phyloP scores from a whole-genome alignment of 2,329 filamentous ascomycete genomes.

The Cryphonectria carpinicola region DNA sequence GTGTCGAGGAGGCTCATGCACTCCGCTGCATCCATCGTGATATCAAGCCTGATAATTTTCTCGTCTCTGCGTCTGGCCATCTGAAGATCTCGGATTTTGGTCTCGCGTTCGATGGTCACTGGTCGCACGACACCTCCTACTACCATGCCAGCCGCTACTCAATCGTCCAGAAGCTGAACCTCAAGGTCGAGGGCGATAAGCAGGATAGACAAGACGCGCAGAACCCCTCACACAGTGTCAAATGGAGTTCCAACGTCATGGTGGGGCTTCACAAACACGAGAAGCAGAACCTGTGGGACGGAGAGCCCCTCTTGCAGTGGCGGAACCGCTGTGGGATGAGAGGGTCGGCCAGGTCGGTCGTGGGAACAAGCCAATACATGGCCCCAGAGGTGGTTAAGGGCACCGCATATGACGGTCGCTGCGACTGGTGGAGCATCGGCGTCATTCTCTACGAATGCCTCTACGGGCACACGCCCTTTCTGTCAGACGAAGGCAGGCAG shows the following conservation, averaged over 20 bases:
- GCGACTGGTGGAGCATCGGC: slow-evolving; percentile 96
- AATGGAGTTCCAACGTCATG: slow-evolving; percentile 48
- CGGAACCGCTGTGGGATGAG: slow-evolving; percentile 71
- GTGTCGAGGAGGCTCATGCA: slow-evolving; percentile 88
- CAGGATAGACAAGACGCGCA: slow-evolving; percentile 64
- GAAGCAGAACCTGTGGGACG: slow-evolving; percentile 37
- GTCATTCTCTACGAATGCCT: slow-evolving; percentile 94
- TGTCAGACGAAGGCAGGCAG: slow-evolving; percentile 75
- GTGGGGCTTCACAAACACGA: slow-evolving; percentile 44
- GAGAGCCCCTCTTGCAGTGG: slow-evolving; percentile 67
- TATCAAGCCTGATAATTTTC: slow-evolving; percentile 96
- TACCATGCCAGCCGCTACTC: slow-evolving; percentile 82
- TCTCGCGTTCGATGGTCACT: slow-evolving; percentile 91
- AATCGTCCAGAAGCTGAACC: slow-evolving; percentile 74
- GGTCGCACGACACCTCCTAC: slow-evolving; percentile 88
- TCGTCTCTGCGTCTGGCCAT: slow-evolving; percentile 86
- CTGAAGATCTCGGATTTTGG: slow-evolving; percentile 97
- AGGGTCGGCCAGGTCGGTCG: slow-evolving; percentile 78
- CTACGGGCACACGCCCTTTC: slow-evolving; percentile 89
- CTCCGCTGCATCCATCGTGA: slow-evolving; percentile 93
- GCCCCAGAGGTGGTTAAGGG: slow-evolving; percentile 89
- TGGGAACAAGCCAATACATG: slow-evolving; percentile 98
- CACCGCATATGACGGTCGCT: slow-evolving; percentile 84
- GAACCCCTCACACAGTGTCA: slow-evolving; percentile 41
- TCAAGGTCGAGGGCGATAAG: slow-evolving; percentile 74